Evolutionary conservation across 2,329 filamentous ascomycete genomes (phyloP).

Genomic region (Thelonectria blattea): DNA sequence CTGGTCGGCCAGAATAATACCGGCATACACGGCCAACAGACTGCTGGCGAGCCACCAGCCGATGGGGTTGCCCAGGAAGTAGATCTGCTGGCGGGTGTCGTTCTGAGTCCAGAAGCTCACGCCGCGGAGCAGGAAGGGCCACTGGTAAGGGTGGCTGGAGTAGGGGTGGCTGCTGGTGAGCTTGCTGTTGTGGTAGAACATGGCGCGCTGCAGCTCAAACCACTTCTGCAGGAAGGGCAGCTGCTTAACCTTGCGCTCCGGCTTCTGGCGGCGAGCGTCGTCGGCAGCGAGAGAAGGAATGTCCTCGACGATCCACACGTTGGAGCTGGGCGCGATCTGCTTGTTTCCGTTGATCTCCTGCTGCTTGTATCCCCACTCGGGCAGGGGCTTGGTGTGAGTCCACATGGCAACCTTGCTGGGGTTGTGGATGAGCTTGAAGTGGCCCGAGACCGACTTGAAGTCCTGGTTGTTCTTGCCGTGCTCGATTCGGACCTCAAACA

Average conservation of each 20-base stretch:
- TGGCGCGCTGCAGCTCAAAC: conserved; percentile 93
- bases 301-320: conserved; percentile 93
- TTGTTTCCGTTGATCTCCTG: conserved; percentile 99
- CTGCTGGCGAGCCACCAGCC: conserved; percentile 98
- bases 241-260: conserved; percentile 78
- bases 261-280: conserved; percentile 75
- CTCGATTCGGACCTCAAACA: conserved; percentile 93
- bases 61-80: conserved; percentile 95
- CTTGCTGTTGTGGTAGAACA: conserved; percentile 99
- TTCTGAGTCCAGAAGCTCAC: conserved; percentile 99
- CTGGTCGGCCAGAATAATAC: conserved; percentile 91
- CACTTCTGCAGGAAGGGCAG: conserved; percentile 93
- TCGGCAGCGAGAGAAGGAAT: conserved; percentile 79
- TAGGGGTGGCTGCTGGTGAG: conserved; percentile 97
- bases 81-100: conserved; percentile 94
- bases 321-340: conserved; percentile 86
- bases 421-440: conserved; percentile 95
- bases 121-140: conserved; percentile 95
- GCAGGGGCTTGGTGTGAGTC: conserved; percentile 94
- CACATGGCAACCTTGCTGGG: conserved; percentile 98
- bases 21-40: conserved; percentile 89
- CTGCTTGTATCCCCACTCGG: conserved; percentile 96
- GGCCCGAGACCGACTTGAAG: conserved; percentile 87
- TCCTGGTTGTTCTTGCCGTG: conserved; percentile 80
- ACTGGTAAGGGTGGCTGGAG: conserved; percentile 91